Conservation (phyloP, 2,329 filamentous ascomycete genomes). For the Cladosporium colombiae region DNA sequence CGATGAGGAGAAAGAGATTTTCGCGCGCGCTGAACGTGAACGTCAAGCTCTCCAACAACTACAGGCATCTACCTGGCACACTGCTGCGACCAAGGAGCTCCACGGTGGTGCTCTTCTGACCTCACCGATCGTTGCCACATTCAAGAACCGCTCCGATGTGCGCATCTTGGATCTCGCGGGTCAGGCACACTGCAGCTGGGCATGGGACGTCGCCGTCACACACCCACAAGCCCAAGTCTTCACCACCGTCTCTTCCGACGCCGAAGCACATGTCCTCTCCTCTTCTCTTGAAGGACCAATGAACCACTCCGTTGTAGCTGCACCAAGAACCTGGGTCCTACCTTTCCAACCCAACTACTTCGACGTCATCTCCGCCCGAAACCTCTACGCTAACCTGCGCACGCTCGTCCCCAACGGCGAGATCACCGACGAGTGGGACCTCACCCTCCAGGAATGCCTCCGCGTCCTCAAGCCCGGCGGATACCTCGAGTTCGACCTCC, state of each 20-base stretch:
- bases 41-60: constrained; percentile 75
- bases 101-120: constrained; percentile 62
- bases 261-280: constrained; percentile 52
- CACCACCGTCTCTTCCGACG: constrained; percentile 61
- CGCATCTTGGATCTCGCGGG: constrained; percentile 85
- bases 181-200: constrained; percentile 86
- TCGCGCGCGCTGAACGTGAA: constrained; percentile 65
- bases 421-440: constrained; percentile 77
- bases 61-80: constrained; percentile 60
- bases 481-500: constrained; percentile 84
- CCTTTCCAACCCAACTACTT: constrained; percentile 87
- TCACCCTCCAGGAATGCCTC: constrained; percentile 80
- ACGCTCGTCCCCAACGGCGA: constrained; percentile 55
- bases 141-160: constrained; percentile 46
- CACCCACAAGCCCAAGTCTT: constrained; percentile 85
- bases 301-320: constrained; percentile 83
- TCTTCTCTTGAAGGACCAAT: constrained; percentile 76
- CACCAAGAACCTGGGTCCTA: constrained; percentile 74
- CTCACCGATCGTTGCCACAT: constrained; percentile 50
- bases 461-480: constrained; percentile 91
- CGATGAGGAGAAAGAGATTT: constrained; percentile 34
- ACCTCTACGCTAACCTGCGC: constrained; percentile 82
- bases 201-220: constrained; percentile 86
- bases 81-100: constrained; percentile 62
- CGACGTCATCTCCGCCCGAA: constrained; percentile 86